Evolutionary conservation across 2,329 filamentous ascomycete genomes (phyloP), one percentile per base, ranked within the genome.

Genomic region (Fusarium agapanthi): DNA sequence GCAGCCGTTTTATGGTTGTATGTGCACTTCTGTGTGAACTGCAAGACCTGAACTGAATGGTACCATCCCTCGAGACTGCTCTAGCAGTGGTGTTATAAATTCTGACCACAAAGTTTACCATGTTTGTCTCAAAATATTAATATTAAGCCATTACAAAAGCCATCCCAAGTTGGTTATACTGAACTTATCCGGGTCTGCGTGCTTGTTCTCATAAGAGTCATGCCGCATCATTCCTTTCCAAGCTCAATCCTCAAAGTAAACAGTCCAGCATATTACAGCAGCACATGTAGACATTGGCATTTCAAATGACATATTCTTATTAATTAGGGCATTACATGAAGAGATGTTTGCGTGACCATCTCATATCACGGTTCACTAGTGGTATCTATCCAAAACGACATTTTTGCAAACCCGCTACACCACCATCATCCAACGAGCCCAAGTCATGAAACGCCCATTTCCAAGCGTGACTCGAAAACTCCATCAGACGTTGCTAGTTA

Each of bases 371-470:
- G 15, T 68, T 44, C 55, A 43, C 62, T 37, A 30, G 14, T 67
- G 57, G 43, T 67, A 54, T 71, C 56, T 58, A 55, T 51, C 57
- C 66, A 68, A 56, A 70, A 57, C 32, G 44, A 34, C 48, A 32
- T 66, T 67, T 71, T 55, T 34, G 60, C 47, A 67, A 59, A 67
- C 45, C 40, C 44, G 51, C 50, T 70, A 47, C 61, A 56, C 38
- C 48, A 18, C 60, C 40, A 47, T 60, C 64, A 50, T 72, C 57
- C 38, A 37, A 67, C 13, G 59, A 48, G 41, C 38, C 51, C 50
- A 58, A 53, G 48, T 47, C 69, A 72, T 41, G 41, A 69, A 71
- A 74, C 67, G n/a, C 67, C 63, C 45, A 59, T 34, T 55, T 56
- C 51, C 45, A 50, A 44, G 35, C 48, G 54, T 54, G 41, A 43